These are phyloP conservation scores for Wallacemonas rigidus DNA, from an alignment of 208 protist genomes.

Conservation along the genomic window DNA sequence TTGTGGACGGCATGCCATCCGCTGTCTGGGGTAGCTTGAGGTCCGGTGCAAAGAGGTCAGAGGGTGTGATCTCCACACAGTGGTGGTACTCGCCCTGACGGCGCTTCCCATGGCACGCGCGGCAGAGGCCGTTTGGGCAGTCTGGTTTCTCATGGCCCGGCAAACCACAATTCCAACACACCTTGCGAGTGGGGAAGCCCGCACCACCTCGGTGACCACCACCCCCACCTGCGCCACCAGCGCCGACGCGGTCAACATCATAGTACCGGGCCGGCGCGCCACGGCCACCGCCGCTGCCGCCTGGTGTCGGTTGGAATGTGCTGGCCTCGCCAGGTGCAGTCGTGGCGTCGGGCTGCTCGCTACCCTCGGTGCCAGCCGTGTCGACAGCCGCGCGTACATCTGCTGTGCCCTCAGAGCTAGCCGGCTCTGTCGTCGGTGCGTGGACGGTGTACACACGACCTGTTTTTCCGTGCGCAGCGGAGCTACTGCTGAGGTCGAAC, in stretches of 20 bases:
- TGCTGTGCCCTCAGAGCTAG: neutral
- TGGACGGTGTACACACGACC: slow-evolving; percentile 10
- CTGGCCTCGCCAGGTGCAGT: neutral
- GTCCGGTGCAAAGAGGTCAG: neutral
- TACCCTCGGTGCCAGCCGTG: neutral
- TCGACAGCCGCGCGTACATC: neutral
- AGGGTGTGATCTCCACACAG: slow-evolving; percentile 9
- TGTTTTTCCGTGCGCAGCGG: slow-evolving; percentile 3
- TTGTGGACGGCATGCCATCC: slow-evolving; percentile 49
- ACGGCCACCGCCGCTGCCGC: neutral
- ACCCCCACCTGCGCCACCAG: slow-evolving; percentile 17
- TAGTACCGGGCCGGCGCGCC: slow-evolving; percentile 56
- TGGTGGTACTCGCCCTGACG: slow-evolving; percentile 27
- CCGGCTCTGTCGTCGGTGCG: neutral
- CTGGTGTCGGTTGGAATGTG: neutral
- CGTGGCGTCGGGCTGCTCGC: neutral
- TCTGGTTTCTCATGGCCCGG: slow-evolving; percentile 77
- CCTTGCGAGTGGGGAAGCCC: slow-evolving; percentile 35
- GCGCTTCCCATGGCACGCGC: slow-evolving; percentile 60
- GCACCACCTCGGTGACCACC: slow-evolving; percentile 10
- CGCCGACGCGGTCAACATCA: slow-evolving; percentile 43
- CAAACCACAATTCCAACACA: slow-evolving; percentile 88
- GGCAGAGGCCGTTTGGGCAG: slow-evolving; percentile 78
- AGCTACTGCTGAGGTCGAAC: slow-evolving; percentile 15
- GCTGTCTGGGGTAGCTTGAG: slow-evolving; percentile 14